Evolutionary conservation across 306 rosid genomes (phyloP), one percentile per base, ranked within the genome.

Genomic region (Styphnolobium japonicum): DNA sequence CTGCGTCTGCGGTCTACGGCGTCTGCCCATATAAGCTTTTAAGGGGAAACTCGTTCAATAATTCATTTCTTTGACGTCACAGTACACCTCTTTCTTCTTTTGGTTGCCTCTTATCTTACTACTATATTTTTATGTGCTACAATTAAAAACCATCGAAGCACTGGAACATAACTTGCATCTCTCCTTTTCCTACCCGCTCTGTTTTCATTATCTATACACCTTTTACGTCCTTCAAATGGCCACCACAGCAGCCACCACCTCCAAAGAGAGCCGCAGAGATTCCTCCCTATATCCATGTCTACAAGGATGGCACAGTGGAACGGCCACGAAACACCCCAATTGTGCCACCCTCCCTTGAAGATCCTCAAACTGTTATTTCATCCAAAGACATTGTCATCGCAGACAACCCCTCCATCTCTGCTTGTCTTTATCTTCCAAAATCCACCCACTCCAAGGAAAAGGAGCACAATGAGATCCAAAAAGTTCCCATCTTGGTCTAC

Each of bases 331-430:
- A 79, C 1, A 34, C 77, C 53, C 65, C 79, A 2, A 18, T 36
- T 16, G 86, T 81, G 6, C 82, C 82, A 16, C 78, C 88, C 1
- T 61, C 66, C 19, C 66, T 66, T 2, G 5, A 84, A 5, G 87
- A 79, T 14, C 72, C 46, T 7, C 45, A 33, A 60, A 76, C 76
- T 1, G 83, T 83, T 19, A 81, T 86, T 5, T 84, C 85, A 2
- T 88, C 88, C 2, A 84, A 86, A 51, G 87, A 84, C 36, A 60
- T 81, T n/a, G 18, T 73, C 31, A 84, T 86, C 63, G 79, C 85
- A 12, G 4, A 61, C 0, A 53, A 72, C 67, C 87, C 88, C 2
- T 29, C 71, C 25, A 67, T 85, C 63, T 63, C 77, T 0, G 87
- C 86, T 5, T 80, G 86, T 6, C 52, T 82, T 55, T 82, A 73